Base-by-base conservation (phyloP, 75 land plant species). In the Cunninghamia lanceolata region DNA sequence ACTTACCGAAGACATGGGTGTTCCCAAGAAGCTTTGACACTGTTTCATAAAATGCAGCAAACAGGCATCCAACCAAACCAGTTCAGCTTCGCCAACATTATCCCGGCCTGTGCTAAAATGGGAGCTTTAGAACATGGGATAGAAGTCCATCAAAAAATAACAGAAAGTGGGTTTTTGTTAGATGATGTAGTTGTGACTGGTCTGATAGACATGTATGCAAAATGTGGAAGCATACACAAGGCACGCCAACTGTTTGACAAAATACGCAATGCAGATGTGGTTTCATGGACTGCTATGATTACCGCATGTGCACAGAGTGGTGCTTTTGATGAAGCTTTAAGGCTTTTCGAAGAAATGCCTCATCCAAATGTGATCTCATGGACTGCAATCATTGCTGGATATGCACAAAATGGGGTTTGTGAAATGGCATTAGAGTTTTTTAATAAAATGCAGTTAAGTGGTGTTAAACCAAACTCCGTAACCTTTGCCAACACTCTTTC, bases 251-350 rank as follows among this genome's bases (percentile, higher is more conserved):
- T 91, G 84, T 91, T 91, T 56, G 92, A 91, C 76, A n/a, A 19
- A 84, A 87, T 91, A 91, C 59, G 45, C 52, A 43, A 83, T 53
- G 76, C 85, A 34, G 89, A 88, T 52, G 76, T 85, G 28, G 85
- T 86, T 11, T 82, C 92, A 46, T 91, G 92, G 36, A 96, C 91
- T 87, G 96, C 93, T 9, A 88, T 97, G 53, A 89, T 97, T 76
- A 93, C 90, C 85, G 90, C 91, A 85, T 97, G 96, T 84, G 68
- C 14, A 36, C 28, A 84, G 30, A 39, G 17, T 36, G 88, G 71
- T 14, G 9, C 16, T n/a, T 43, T 87, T 13, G 63, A 85, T 8
- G 88, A 86, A 6, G 88, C 88, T 14, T 45, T 30, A 28, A 43
- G 71, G 32, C 28, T 87, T 30, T 85, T 87, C 59, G 82, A 87